These are phyloP conservation scores for Phoenix roebelenii DNA, from an alignment of 176 grass and related monocot species.

Conservation along the genomic window DNA sequence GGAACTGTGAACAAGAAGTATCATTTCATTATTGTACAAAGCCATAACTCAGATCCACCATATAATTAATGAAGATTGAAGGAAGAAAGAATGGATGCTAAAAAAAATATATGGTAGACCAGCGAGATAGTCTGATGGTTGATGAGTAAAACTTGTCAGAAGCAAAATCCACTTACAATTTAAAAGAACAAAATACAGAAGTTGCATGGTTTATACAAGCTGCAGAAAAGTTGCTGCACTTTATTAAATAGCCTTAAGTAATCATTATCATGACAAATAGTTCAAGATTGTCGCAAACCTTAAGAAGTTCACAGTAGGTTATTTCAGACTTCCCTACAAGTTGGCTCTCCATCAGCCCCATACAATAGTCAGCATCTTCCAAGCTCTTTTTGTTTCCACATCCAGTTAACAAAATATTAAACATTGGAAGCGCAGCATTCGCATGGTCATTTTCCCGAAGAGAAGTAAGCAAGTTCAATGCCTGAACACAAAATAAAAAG, in stretches of 20 bases:
- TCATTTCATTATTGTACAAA: no score
- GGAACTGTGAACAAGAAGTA: no score
- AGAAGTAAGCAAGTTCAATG: constrained; percentile 51
- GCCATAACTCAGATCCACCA: no score
- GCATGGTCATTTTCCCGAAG: constrained; percentile 41
- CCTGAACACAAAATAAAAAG: constrained; percentile 35
- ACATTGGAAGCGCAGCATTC: constrained; percentile 38
- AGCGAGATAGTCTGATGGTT: no score
- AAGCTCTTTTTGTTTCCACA: constrained; percentile 29
- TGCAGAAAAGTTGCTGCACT: neutral
- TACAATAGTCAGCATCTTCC: constrained; percentile 35
- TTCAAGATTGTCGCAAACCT: constrained; percentile 44
- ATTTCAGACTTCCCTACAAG: constrained; percentile 82
- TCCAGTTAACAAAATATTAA: constrained; percentile 65
- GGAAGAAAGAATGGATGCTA: no score
- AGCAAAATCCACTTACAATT: no score
- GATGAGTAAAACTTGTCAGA: no score
- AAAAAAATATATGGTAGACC: no score
- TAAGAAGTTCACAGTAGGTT: constrained; percentile 80
- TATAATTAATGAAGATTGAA: no score
- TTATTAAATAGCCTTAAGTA: neutral
- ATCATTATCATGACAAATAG: neutral
- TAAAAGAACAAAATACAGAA: no score
- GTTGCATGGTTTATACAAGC: neutral
- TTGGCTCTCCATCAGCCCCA: constrained; percentile 65